Evolutionary conservation across 768 basidiomycete species (phyloP).

Genomic region (Xanthoconium purpureum): DNA sequence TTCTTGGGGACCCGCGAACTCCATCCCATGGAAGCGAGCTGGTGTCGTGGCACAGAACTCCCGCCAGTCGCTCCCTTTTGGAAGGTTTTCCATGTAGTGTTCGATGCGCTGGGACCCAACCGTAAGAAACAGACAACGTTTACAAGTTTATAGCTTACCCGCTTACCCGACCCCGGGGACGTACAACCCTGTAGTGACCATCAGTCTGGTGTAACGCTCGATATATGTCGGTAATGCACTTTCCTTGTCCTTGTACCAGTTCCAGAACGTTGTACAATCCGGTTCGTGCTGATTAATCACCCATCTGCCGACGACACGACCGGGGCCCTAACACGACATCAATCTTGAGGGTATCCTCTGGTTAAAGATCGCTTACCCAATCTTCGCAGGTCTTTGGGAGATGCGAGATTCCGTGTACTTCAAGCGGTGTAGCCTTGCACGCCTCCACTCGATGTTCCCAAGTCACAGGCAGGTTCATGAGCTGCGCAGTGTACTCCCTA

Average conservation of each 20-base stretch:
- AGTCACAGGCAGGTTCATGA: constrained; percentile 26
- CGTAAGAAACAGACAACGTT: neutral
- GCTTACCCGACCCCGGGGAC: constrained; percentile 20
- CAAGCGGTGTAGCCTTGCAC: constrained; percentile 23
- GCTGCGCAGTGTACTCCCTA: constrained; percentile 28
- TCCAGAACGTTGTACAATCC: constrained; percentile 27
- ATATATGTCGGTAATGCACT: neutral
- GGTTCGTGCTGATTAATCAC: constrained; percentile 27
- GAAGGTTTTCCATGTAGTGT: constrained; percentile 29
- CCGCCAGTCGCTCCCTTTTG: constrained; percentile 26
- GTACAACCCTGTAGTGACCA: constrained; percentile 19
- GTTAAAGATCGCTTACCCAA: constrained; percentile 3
- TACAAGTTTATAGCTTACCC: constrained; percentile 11
- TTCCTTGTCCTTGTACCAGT: constrained; percentile 30
- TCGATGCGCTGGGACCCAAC: constrained; percentile 24
- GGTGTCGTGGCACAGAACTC: constrained; percentile 35
- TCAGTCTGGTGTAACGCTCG: neutral
- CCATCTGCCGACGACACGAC: constrained; percentile 26
- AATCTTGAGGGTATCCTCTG: neutral
- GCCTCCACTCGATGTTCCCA: constrained; percentile 25
- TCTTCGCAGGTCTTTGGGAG: constrained; percentile 22
- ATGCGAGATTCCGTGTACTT: constrained; percentile 21
- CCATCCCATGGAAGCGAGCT: constrained; percentile 21
- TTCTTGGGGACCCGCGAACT: constrained; percentile 22
- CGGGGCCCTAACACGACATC: constrained; percentile 13